Conservation (phyloP, 2,329 filamentous ascomycete genomes). For the Aspergillus unguis region DNA sequence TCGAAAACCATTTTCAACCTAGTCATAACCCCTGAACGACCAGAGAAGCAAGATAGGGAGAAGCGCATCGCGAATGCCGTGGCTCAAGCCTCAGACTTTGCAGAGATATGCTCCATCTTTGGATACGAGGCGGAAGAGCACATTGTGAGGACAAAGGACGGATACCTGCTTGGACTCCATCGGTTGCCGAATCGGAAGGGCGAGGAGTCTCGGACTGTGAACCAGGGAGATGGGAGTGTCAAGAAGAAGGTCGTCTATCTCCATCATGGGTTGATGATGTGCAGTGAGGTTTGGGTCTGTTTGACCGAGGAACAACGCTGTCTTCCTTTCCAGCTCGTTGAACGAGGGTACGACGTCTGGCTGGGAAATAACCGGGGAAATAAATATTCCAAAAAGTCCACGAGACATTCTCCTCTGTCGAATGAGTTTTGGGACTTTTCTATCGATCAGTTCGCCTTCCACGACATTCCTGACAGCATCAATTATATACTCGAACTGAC, state of each 20-base stretch:
- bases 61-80: constrained; percentile 72
- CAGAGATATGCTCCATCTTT: constrained; percentile 86
- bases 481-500: constrained; percentile 85
- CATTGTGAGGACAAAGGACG: constrained; percentile 89
- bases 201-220: constrained; percentile 75
- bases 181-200: constrained; percentile 78
- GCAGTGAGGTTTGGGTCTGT: constrained; percentile 97
- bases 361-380: constrained; percentile 97
- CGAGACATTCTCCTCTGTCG: constrained; percentile 69
- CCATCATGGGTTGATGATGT: constrained; percentile 96
- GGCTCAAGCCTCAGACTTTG: constrained; percentile 84
- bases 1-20: constrained; percentile 81
- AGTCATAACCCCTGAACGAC: constrained; percentile 67
- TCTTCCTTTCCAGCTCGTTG: constrained; percentile 82
- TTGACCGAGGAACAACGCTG: constrained; percentile 81
- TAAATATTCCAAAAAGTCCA: constrained; percentile 97
- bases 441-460: constrained; percentile 96
- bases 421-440: constrained; percentile 93
- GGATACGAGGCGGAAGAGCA: constrained; percentile 96
- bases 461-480: constrained; percentile 95
- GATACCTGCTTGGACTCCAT: constrained; percentile 87
- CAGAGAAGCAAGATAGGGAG: constrained; percentile 64
- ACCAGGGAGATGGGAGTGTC: constrained; percentile 60
- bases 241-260: constrained; percentile 87
- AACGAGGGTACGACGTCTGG: constrained; percentile 94